Conservation (phyloP, 1,139 yeast species). For the Saccharomyces hybrid region DNA sequence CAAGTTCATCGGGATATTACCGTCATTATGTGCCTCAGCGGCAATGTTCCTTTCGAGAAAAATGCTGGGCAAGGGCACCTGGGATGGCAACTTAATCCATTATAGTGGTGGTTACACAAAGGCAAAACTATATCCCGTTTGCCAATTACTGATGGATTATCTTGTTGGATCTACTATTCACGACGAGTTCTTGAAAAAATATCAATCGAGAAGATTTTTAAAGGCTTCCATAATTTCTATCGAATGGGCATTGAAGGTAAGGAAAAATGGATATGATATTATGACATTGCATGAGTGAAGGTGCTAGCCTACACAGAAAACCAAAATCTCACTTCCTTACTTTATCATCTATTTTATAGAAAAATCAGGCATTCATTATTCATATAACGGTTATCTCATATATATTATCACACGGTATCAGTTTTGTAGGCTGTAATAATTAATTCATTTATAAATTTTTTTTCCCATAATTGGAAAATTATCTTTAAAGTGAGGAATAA, state of each 20-base stretch:
- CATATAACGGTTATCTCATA: background rate
- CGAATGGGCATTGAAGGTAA: constrained; percentile 66
- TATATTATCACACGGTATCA: background rate
- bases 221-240: constrained; percentile 80
- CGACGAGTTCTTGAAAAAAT: constrained; percentile 85
- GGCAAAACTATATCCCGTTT: constrained; percentile 57
- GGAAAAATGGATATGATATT: constrained; percentile 32
- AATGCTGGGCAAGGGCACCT: constrained; percentile 60
- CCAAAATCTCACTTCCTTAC: background rate
- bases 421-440: background rate
- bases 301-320: background rate
- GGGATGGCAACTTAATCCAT: constrained; percentile 75
- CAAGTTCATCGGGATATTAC: constrained; percentile 63
- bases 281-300: constrained; percentile 32
- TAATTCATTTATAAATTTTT: background rate
- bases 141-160: constrained; percentile 65
- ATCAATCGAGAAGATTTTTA: constrained; percentile 79
- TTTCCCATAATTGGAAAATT: background rate
- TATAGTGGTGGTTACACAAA: constrained; percentile 86
- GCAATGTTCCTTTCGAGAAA: constrained; percentile 80
- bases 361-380: background rate
- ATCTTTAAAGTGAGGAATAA: background rate
- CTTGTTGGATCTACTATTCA: constrained; percentile 71
- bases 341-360: background rate
- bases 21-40: constrained; percentile 79